Evolutionary conservation across 768 basidiomycete species (phyloP).

Genomic region (Suillus brevipes): DNA sequence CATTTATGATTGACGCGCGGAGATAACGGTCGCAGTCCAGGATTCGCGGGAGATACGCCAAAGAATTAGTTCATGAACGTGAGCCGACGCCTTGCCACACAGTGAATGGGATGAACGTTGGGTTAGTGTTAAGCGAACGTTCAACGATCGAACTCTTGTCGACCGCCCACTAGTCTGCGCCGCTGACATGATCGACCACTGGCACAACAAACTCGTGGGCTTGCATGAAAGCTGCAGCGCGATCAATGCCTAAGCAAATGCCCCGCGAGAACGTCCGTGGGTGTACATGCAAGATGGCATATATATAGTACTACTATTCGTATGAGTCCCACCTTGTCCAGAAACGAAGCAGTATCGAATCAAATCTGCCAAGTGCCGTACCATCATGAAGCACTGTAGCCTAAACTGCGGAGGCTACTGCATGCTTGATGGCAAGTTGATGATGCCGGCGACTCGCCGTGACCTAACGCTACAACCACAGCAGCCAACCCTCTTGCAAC

Average conservation of each 20-base stretch:
- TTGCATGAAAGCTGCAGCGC: neutral
- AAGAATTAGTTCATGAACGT: neutral
- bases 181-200: neutral
- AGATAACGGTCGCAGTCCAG: neutral
- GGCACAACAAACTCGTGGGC: neutral
- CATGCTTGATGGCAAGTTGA: neutral
- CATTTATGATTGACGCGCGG: slow-evolving; percentile 2
- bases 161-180: neutral
- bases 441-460: too few species aligned
- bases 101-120: neutral
- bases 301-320: neutral
- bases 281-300: neutral
- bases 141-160: neutral
- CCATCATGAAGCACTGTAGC: neutral
- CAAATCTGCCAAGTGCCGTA: neutral
- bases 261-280: neutral
- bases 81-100: neutral
- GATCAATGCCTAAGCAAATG: neutral
- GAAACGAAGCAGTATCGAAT: neutral
- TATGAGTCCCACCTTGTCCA: neutral
- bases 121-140: neutral
- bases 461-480: too few species aligned
- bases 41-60: neutral
- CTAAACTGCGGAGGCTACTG: neutral
- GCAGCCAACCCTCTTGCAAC: too few species aligned